Percentiles rank a stretch among this genome's conserved stretches.
Conservation (phyloP, 116 monocot species). For the Dioscorea cayenensis region DNA sequence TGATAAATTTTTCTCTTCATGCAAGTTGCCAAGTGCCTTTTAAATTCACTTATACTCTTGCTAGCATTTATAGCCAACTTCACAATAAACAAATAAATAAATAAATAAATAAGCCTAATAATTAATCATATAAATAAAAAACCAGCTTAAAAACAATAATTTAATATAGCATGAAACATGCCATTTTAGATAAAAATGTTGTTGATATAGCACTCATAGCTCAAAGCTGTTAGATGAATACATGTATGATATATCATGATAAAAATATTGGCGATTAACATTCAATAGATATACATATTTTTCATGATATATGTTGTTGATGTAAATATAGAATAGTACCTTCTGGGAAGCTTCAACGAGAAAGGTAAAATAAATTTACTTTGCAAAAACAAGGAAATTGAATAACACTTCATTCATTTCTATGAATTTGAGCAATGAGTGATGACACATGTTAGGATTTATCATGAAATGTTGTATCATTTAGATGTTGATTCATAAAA, state of each 20-base stretch:
- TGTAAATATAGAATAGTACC: conserved; percentile 22
- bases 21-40: too few relatives aligned
- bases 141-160: too few relatives aligned
- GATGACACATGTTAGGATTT: neutral
- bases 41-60: too few relatives aligned
- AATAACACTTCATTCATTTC: neutral
- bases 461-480: neutral
- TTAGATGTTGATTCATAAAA: too few relatives aligned
- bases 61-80: too few relatives aligned
- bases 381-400: neutral
- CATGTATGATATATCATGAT: neutral
- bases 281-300: neutral
- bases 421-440: neutral
- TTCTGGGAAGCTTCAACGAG: conserved; percentile 80
- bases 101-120: too few relatives aligned
- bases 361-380: conserved; percentile 1
- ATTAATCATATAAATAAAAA: too few relatives aligned
- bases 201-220: neutral
- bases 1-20: too few relatives aligned
- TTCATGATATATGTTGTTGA: neutral
- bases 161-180: too few relatives aligned
- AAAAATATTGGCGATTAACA: neutral
- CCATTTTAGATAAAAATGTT: too few relatives aligned
- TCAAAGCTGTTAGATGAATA: neutral
- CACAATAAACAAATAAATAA: too few relatives aligned